Base-by-base conservation (phyloP, 2,329 filamentous ascomycete species). In the Diaporthe helianthi region DNA sequence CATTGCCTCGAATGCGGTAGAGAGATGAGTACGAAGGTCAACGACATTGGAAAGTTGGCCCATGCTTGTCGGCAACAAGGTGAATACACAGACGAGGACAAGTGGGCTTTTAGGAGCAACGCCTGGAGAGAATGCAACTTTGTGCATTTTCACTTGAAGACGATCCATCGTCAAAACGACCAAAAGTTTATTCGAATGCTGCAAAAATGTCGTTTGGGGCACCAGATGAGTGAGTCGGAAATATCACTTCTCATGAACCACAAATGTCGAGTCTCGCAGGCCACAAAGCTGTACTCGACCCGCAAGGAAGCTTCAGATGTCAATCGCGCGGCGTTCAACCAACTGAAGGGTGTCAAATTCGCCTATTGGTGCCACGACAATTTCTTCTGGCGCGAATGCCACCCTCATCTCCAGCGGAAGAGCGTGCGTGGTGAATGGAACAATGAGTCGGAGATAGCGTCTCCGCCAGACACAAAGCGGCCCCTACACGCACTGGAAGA, bases 121-220 rank as follows among this genome's bases (percentile, higher is more conserved):
- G 83, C 83, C 0, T 91, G 89, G 89, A 70, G 78, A 15, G 78
- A 85, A 53, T 86, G 86, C 71, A 73, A 83, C 1, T 90, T 91
- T 73, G 76, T 75, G 2, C 81, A 87, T 68, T 78, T 89, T 1
- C 80, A 87, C 10, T 79, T 91, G 0, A 83, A 78, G 1, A 79
- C 83, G 5, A 86, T 90, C 4, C 86, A 89, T 73, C 83, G 89
- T 4, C 88, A 91, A 70, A 82, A 74, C 8, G 87, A 90, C 71
- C 68, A 76, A 46, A 73, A 73, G 0, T 90, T 90, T 73, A 84
- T 89, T 69, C 76, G 77, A 3, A 84, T 89, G 54, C 79, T 91
- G 1, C 82, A 89, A 44, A 88, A 84, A 68, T 84, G 84, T 54
- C 81, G 87, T 1, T 78, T 85, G 19, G 86, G 87, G 1, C 71